Percentiles rank a stretch among this genome's conserved stretches.
Evolutionary conservation across 2,329 filamentous ascomycete species (phyloP).

Genomic region (Fusarium ramigenum): DNA sequence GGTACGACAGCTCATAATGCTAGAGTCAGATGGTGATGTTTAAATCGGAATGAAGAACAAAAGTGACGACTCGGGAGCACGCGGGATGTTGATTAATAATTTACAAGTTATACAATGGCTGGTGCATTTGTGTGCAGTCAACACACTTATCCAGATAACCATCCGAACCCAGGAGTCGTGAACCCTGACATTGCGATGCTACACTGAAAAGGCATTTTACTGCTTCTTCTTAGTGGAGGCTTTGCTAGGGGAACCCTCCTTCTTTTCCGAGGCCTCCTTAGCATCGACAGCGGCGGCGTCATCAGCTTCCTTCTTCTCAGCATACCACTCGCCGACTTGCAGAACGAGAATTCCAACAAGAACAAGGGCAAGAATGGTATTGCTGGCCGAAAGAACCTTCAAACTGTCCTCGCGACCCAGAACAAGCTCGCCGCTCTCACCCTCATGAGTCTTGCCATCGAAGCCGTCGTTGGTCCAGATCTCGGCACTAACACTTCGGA

Average conservation of each 20-base stretch:
- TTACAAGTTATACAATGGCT: constrained; percentile 18
- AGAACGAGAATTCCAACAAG: constrained; percentile 90
- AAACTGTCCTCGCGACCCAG: constrained; percentile 88
- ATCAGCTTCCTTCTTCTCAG: constrained; percentile 89
- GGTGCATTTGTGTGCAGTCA: neutral
- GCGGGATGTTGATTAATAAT: neutral
- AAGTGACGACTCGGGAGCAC: neutral
- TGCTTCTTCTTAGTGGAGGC: constrained; percentile 51
- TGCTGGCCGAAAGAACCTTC: constrained; percentile 90
- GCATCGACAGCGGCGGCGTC: constrained; percentile 73
- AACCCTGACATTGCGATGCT: neutral
- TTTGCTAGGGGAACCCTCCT: constrained; percentile 46
- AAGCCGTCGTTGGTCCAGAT: constrained; percentile 63
- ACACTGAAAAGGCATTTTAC: constrained; percentile 26
- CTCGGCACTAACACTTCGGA: constrained; percentile 82
- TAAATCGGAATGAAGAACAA: neutral
- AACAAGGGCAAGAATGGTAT: constrained; percentile 94
- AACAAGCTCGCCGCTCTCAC: constrained; percentile 67
- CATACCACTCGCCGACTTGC: constrained; percentile 98
- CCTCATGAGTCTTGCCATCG: constrained; percentile 48
- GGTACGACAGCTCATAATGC: neutral
- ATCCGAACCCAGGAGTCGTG: neutral
- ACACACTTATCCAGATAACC: neutral
- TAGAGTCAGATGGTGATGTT: neutral
- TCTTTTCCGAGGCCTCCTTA: constrained; percentile 49